A percentile compares a stretch with the other conserved stretches of the same genome.
Conservation (phyloP, 768 basidiomycete genomes). For the Mycena vitilis region DNA sequence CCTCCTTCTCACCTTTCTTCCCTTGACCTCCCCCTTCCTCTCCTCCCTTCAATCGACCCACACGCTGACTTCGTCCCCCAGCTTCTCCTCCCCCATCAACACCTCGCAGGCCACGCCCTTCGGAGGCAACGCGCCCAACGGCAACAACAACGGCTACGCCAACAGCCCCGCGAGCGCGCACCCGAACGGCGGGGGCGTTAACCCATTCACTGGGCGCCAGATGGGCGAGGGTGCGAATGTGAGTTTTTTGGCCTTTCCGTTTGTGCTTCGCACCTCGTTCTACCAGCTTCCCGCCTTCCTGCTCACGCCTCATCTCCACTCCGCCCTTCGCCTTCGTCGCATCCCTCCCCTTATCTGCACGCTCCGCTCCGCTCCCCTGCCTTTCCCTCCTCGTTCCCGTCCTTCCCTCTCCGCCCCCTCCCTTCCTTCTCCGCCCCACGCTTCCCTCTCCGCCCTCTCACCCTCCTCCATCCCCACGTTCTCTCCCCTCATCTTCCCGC, state of each 20-base stretch:
- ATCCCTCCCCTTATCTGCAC: neutral
- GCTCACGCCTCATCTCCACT: too few species aligned
- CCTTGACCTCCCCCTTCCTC: slow-evolving; percentile 52
- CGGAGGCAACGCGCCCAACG: slow-evolving; percentile 9
- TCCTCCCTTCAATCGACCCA: slow-evolving; percentile 48
- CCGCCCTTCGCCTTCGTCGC: neutral
- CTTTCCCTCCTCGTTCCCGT: neutral
- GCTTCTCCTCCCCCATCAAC: slow-evolving; percentile 48
- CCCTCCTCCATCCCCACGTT: neutral
- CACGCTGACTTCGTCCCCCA: neutral
- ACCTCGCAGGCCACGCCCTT: slow-evolving; percentile 22
- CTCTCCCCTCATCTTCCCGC: neutral
- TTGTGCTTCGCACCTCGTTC: too few species aligned
- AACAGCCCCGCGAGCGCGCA: slow-evolving; percentile 27
- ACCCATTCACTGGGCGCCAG: slow-evolving; percentile 11
- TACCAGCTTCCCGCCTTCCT: too few species aligned
- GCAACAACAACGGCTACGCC: neutral
- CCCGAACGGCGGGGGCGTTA: slow-evolving; percentile 21
- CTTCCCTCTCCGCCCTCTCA: too few species aligned
- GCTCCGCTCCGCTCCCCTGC: too few species aligned
- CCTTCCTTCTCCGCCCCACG: too few species aligned
- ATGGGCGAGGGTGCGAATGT: neutral
- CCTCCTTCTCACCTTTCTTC: too few species aligned
- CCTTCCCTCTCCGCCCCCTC: too few species aligned
- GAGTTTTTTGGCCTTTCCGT: too few species aligned